These are phyloP conservation scores for Xylaria sp. DNA, from an alignment of 2,329 filamentous ascomycete genomes.

Conservation along the genomic window DNA sequence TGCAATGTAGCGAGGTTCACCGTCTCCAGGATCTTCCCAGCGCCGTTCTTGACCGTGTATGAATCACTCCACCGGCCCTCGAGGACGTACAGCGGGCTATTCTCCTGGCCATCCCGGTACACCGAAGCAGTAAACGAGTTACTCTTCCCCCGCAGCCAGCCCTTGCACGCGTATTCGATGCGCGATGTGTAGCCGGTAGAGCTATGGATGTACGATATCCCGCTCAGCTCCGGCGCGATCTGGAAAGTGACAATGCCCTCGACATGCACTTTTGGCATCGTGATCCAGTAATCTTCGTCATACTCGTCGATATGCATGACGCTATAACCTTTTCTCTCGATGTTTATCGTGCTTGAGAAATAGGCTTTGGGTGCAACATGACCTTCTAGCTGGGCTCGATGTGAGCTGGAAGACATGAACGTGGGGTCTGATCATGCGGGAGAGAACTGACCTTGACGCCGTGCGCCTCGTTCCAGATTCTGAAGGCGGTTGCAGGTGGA, in stretches of 20 bases:
- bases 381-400: slow-evolving; percentile 61
- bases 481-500: slow-evolving; percentile 92
- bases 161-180: slow-evolving; percentile 91
- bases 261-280: slow-evolving; percentile 87
- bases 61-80: slow-evolving; percentile 88
- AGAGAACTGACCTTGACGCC: slow-evolving; percentile 56
- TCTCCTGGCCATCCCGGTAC: slow-evolving; percentile 71
- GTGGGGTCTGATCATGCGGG: background rate
- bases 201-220: slow-evolving; percentile 80
- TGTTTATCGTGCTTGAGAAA: slow-evolving; percentile 89
- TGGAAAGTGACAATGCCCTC: slow-evolving; percentile 86
- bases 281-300: slow-evolving; percentile 72
- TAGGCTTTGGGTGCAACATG: slow-evolving; percentile 97
- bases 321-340: slow-evolving; percentile 93
- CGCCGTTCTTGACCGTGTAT: slow-evolving; percentile 73
- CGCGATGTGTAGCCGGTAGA: slow-evolving; percentile 85
- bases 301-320: slow-evolving; percentile 65
- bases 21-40: slow-evolving; percentile 57
- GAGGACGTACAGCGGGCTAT: slow-evolving; percentile 76
- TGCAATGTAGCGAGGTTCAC: slow-evolving; percentile 62
- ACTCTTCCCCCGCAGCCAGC: slow-evolving; percentile 95
- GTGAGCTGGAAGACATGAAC: slow-evolving; percentile 1
- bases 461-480: slow-evolving; percentile 83
- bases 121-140: slow-evolving; percentile 81
- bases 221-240: slow-evolving; percentile 90